These are phyloP conservation scores for Auricularia auricula-judae DNA, from an alignment of 768 basidiomycete species.

Conservation along the genomic window DNA sequence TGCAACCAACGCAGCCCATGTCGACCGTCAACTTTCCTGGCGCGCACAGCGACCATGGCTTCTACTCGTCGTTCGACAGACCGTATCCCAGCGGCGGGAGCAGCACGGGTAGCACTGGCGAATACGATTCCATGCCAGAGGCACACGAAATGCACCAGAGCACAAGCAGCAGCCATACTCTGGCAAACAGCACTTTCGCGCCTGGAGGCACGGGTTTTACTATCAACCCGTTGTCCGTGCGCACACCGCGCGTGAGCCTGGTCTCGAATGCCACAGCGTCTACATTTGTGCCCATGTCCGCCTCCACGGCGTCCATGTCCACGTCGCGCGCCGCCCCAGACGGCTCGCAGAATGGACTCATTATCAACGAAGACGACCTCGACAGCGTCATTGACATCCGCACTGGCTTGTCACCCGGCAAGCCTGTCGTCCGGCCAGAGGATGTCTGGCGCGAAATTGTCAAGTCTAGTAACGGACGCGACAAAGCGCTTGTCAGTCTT, in stretches of 20 bases:
- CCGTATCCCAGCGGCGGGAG: neutral
- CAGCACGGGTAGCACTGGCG: neutral
- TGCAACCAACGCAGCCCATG: neutral
- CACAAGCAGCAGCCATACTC: neutral
- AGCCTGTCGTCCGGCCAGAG: slow-evolving; percentile 33
- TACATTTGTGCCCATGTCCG: neutral
- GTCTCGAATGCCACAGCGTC: neutral
- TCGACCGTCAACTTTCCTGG: neutral
- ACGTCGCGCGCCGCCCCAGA: neutral
- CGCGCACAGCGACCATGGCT: neutral
- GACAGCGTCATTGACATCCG: slow-evolving; percentile 1
- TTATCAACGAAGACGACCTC: neutral
- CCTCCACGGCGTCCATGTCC: neutral
- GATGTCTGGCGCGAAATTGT: slow-evolving; percentile 78
- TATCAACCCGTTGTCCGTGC: neutral
- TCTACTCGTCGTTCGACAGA: neutral
- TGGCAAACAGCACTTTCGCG: neutral
- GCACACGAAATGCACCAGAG: neutral
- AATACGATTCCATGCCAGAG: slow-evolving; percentile 1
- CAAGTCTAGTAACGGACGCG: slow-evolving; percentile 65
- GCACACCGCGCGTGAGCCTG: neutral
- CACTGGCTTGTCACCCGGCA: neutral
- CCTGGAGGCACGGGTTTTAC: neutral
- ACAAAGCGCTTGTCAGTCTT: slow-evolving; percentile 69
- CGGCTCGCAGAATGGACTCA: neutral